A percentile compares a stretch with the other conserved stretches of the same genome.
Evolutionary conservation across 495 filamentous ascomycete species (phyloP).

Genomic region (Xylaria flabelliformis): DNA sequence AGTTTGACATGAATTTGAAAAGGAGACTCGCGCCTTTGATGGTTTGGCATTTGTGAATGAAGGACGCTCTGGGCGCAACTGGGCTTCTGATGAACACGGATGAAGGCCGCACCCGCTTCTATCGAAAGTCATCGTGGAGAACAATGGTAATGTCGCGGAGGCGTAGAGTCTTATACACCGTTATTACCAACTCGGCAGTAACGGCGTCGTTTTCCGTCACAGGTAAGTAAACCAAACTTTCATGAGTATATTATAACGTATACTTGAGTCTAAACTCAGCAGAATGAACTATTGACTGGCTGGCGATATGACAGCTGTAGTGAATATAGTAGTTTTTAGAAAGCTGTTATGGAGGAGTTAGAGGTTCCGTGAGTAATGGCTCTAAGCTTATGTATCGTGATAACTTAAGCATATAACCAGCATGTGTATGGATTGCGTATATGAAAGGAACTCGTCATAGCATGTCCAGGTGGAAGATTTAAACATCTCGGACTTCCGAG

Average conservation of each 20-base stretch:
- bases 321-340: background rate
- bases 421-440: background rate
- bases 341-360: background rate
- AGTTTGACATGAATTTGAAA: background rate
- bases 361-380: background rate
- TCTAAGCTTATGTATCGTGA: background rate
- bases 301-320: background rate
- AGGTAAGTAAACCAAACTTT: background rate
- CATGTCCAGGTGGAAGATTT: background rate
- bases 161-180: too few relatives aligned
- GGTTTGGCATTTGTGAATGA: background rate
- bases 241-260: background rate
- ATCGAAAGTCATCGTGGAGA: background rate
- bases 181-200: too few relatives aligned
- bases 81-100: background rate
- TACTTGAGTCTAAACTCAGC: background rate
- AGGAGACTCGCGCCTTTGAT: background rate
- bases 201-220: too few relatives aligned
- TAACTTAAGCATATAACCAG: background rate
- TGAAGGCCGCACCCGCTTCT: background rate
- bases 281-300: background rate
- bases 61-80: background rate
- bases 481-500: background rate
- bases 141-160: background rate
- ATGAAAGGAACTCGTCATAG: background rate